These are phyloP conservation scores for Lolium rigidum DNA, from an alignment of 176 grass and related monocot species.

Conservation along the genomic window DNA sequence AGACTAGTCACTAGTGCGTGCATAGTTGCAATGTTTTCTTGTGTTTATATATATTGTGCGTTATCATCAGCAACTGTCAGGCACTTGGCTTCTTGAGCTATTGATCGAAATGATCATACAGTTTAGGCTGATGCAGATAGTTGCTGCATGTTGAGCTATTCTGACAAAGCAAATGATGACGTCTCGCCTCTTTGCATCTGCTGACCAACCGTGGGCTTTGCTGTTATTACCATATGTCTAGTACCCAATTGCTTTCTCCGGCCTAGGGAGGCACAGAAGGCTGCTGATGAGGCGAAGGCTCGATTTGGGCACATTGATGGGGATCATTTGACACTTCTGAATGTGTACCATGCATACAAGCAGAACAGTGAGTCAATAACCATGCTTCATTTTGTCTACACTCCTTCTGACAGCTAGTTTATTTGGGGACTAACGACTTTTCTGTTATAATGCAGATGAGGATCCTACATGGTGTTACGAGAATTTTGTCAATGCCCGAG, in stretches of 20 bases:
- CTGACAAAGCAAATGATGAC: constrained; percentile 87
- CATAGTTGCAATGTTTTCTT: constrained; percentile 21
- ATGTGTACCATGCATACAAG: constrained; percentile 98
- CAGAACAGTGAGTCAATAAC: constrained; percentile 74
- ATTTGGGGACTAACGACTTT: constrained; percentile 6
- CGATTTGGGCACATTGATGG: constrained; percentile 89
- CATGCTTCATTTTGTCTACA: constrained; percentile 8
- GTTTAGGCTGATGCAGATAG: constrained; percentile 84
- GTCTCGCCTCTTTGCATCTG: constrained; percentile 87
- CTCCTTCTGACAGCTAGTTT: background rate
- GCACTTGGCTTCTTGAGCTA: constrained; percentile 66
- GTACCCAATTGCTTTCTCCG: constrained; percentile 99
- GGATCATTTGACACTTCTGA: constrained; percentile 91
- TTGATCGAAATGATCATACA: constrained; percentile 71
- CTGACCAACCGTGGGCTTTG: constrained; percentile 84
- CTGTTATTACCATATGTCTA: constrained; percentile 88
- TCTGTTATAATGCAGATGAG: constrained; percentile 55
- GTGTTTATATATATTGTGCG: background rate
- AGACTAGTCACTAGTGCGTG: background rate
- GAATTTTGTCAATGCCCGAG: constrained; percentile 84
- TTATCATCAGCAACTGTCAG: constrained; percentile 74
- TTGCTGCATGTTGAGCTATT: constrained; percentile 91
- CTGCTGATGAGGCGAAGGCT: constrained; percentile 95
- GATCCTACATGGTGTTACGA: constrained; percentile 97
- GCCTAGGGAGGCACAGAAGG: constrained; percentile 98